phyloP scores from a whole-genome alignment of 352 stramenopile species.

The Phytophthora cajani region DNA sequence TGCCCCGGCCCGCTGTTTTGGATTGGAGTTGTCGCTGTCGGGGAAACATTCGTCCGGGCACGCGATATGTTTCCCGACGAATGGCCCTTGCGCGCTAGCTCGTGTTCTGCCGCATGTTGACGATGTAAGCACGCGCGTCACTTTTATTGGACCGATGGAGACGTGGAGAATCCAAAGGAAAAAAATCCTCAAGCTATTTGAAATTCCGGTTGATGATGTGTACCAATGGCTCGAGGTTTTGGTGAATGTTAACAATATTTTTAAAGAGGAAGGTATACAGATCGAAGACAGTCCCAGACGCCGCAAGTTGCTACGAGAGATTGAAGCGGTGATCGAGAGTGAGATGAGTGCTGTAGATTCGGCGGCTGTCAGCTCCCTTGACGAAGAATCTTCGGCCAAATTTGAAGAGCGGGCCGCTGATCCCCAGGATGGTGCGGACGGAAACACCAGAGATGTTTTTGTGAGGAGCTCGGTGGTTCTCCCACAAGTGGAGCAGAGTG shows the following conservation, averaged over 20 bases:
- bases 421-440: background rate
- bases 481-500: too few relatives aligned
- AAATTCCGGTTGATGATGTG: constrained; percentile 2
- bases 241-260: constrained; percentile 7
- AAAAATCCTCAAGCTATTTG: constrained; percentile 10
- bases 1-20: constrained; percentile 8
- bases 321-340: too few relatives aligned
- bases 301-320: background rate
- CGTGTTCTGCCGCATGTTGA: constrained; percentile 13
- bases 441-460: background rate
- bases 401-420: background rate
- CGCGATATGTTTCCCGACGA: constrained; percentile 22
- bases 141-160: constrained; percentile 22
- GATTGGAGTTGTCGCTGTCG: constrained; percentile 17
- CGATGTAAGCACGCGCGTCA: constrained; percentile 7
- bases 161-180: constrained; percentile 5
- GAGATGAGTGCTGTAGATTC: constrained; percentile 1
- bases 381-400: background rate
- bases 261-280: constrained; percentile 9
- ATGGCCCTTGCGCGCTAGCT: constrained; percentile 1
- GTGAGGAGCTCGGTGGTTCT: constrained; percentile 4
- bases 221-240: constrained; percentile 18
- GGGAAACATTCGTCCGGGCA: constrained; percentile 20
- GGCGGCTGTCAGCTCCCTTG: background rate
- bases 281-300: background rate